phyloP scores from a whole-genome alignment of 75 land plant genomes.

The Pinus tabuliformis region DNA sequence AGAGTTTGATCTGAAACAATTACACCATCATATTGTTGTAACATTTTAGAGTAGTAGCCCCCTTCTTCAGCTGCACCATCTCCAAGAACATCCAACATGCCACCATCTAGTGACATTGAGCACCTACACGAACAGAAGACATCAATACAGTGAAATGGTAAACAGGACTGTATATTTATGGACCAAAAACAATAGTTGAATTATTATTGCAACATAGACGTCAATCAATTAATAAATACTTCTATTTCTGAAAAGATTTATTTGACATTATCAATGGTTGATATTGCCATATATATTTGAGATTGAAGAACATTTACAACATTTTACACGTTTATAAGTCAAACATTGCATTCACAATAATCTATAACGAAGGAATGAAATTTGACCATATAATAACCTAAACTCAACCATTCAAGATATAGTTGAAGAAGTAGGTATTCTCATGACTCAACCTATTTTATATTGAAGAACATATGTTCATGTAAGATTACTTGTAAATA shows the following conservation, averaged over 20 bases:
- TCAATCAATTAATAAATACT: not conserved
- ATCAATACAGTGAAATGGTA: not conserved
- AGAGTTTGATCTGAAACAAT: constrained; percentile 43
- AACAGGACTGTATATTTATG: not conserved
- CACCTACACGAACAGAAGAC: constrained; percentile 39
- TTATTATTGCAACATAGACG: not conserved
- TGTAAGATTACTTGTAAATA: no score
- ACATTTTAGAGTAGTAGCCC: constrained; percentile 67
- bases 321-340: not conserved
- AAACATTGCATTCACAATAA: not conserved
- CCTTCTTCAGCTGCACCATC: constrained; percentile 43
- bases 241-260: not conserved
- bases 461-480: no score
- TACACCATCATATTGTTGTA: constrained; percentile 85
- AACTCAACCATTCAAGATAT: no score
- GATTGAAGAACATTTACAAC: not conserved
- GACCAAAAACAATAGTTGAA: constrained; percentile 2
- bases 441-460: no score
- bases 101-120: constrained; percentile 70
- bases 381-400: no score
- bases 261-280: no score
- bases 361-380: no score
- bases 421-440: no score
- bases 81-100: constrained; percentile 37
- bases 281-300: not conserved